A percentile compares a stretch with the other conserved stretches of the same genome.
Evolutionary conservation across 2,329 filamentous ascomycete genomes (phyloP).

Genomic region (Colletotrichum horii): DNA sequence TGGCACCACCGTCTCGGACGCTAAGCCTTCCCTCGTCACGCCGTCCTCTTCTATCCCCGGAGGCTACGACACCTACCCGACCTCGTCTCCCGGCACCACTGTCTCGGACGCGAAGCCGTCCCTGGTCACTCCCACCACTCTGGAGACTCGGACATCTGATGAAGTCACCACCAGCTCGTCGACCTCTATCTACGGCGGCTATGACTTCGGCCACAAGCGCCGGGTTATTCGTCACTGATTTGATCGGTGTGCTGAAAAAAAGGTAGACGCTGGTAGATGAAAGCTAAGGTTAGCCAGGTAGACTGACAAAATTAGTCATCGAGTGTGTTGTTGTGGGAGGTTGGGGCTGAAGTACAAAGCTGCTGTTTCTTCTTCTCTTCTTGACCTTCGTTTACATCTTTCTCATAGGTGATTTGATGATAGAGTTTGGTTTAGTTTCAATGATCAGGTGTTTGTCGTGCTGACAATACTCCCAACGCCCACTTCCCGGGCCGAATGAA

Average conservation of each 20-base stretch:
- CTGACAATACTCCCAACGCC: background rate
- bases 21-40: background rate
- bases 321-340: background rate
- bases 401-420: background rate
- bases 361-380: conserved; percentile 2
- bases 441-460: background rate
- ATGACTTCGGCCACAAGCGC: background rate
- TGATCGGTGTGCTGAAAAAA: fast-evolving
- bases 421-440: background rate
- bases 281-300: background rate
- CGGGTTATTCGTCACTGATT: background rate
- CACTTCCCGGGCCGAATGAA: background rate
- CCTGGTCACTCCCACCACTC: background rate
- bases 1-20: background rate
- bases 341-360: conserved; percentile 4
- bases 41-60: background rate
- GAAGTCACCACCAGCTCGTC: background rate
- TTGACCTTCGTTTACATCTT: conserved; percentile 13
- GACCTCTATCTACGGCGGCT: background rate
- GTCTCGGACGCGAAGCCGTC: background rate
- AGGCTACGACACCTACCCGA: background rate
- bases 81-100: background rate
- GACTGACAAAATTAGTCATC: background rate
- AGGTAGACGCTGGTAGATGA: background rate
- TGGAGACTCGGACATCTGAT: background rate